These are phyloP conservation scores for Geotrichum aggregatum DNA, from an alignment of 1,139 yeast genomes.

Conservation along the genomic window DNA sequence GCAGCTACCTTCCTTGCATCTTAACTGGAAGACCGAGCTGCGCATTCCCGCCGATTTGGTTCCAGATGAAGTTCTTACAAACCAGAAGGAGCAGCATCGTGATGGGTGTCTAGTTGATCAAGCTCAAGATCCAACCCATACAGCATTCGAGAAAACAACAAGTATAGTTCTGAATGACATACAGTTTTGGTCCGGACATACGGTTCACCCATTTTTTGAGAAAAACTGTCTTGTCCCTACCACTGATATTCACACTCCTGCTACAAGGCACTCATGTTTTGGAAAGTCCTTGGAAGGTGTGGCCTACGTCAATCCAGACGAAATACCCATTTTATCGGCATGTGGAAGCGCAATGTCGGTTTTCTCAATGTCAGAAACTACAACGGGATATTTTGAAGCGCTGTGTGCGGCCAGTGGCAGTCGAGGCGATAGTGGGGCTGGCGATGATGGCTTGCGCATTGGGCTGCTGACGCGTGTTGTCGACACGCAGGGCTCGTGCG, in stretches of 20 bases:
- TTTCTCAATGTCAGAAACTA: neutral
- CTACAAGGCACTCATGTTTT: no score
- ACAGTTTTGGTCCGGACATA: constrained; percentile 3
- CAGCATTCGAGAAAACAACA: no score
- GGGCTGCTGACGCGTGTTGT: constrained; percentile 2
- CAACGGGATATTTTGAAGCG: neutral
- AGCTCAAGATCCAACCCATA: no score
- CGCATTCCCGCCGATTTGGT: no score
- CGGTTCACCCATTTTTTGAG: neutral
- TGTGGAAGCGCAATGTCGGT: neutral
- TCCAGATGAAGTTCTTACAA: no score
- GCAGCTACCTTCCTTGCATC: no score
- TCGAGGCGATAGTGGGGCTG: no score
- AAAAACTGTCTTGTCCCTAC: neutral
- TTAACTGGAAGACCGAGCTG: no score
- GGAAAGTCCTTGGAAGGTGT: constrained; percentile 5
- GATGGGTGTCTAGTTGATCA: no score
- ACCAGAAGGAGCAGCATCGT: no score
- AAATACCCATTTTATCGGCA: neutral
- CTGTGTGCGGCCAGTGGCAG: neutral
- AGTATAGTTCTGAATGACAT: neutral
- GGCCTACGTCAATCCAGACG: neutral
- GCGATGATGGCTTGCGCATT: neutral
- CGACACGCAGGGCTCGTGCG: neutral
- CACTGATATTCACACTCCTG: neutral